Base-by-base conservation (phyloP, 2,329 filamentous ascomycete species). In the Polychaeton citri region DNA sequence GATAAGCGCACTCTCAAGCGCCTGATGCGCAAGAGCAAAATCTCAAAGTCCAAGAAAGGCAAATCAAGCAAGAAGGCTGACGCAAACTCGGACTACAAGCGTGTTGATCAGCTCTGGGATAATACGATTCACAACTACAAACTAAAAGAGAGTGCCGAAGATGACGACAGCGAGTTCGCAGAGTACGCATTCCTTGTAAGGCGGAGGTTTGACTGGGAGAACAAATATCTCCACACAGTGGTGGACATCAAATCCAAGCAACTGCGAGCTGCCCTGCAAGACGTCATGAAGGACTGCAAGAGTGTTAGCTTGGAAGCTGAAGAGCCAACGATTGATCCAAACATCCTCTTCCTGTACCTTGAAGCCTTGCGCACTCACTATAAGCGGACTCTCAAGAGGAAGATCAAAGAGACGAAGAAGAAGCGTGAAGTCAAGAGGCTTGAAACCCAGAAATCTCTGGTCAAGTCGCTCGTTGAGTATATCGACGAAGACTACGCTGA, bases 201-300 rank as follows among this genome's bases (percentile, higher is more conserved):
- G 12, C 72, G 86, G 37, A 79, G 74, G 10, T 92, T 94, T 54
- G 79, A 87, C 55, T 84, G 74, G 74, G 81, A 90, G 47, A 83
- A 84, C 43, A 85, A 85, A 49, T 87, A 83, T 49, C 67, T 74
- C 55, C 51, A 86, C 33, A 77, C 85, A 0, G 62, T 78, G 10
- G 75, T 94, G 33, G 84, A 93, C 45, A 81, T 94, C 58, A 90
- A 87, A 61, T 90, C 83, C 53, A 85, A 85, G 47, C 61, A 75
- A 12, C 66, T 94, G 3, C 78, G 79, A 6, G 76, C 85, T 42
- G 76, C 74, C 16, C 65, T 88, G 1, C 67, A 71, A 34, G 74
- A 77, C 30, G 69, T 87, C 8, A 78, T 88, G 67, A 80, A 81
- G 30, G 77, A 75, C 15, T 76, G 84, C 50, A 85, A 84, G 52